Conservation (phyloP, 768 basidiomycete species). For the Mycena sanguinolenta region DNA sequence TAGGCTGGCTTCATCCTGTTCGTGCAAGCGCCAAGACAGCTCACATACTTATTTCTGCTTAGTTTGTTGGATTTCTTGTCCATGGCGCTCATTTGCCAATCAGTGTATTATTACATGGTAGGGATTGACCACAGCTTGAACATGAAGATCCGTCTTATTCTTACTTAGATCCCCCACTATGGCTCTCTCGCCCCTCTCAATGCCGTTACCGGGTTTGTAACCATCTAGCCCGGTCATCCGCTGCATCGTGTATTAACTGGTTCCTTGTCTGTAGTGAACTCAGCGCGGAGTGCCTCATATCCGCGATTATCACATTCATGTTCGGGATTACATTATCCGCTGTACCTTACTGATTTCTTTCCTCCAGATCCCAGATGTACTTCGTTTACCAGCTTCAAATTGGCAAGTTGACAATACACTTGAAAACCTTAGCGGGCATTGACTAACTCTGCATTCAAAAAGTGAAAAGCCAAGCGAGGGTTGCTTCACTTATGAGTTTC, state of each 20-base stretch:
- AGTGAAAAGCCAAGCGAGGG: too few species aligned
- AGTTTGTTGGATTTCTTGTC: too few species aligned
- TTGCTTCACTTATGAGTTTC: too few species aligned
- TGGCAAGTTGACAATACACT: background rate
- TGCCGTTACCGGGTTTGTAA: constrained; percentile 51
- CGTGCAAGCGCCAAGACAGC: too few species aligned
- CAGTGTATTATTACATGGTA: too few species aligned
- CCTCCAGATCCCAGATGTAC: constrained; percentile 56
- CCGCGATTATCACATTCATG: constrained; percentile 59
- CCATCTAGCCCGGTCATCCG: background rate
- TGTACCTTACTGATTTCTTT: background rate
- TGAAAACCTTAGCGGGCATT: too few species aligned
- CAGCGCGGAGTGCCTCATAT: constrained; percentile 57
- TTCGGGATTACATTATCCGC: constrained; percentile 33
- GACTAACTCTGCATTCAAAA: too few species aligned
- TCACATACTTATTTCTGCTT: background rate
- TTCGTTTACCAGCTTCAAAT: constrained; percentile 54
- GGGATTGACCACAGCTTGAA: too few species aligned
- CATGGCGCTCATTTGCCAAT: too few species aligned
- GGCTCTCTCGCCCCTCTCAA: constrained; percentile 53
- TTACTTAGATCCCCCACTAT: constrained; percentile 54
- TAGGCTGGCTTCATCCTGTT: too few species aligned
- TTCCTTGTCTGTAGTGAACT: constrained; percentile 47
- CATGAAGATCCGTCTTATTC: background rate
- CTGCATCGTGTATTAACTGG: background rate